Base-by-base conservation (phyloP, 2,329 filamentous ascomycete genomes). In the Neurospora sp. region DNA sequence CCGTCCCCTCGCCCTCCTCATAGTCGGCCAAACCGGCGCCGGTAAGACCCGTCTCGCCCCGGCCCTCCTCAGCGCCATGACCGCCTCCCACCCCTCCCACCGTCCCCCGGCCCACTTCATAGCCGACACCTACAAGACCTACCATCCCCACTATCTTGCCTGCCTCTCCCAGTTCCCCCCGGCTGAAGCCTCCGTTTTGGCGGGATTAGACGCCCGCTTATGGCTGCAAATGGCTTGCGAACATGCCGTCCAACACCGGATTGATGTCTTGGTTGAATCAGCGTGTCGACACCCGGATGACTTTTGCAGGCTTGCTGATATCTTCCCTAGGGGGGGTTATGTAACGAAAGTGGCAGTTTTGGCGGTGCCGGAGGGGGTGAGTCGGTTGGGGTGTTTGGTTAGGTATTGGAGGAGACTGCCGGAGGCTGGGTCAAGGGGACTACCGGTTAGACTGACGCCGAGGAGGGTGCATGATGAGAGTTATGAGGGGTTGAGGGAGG, bases 1-100 rank as follows among this genome's bases (percentile, higher is more conserved):
- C 17, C 72, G 66, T 10, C 81, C 81, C 43, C 76, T 82, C 15
- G 82, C 80, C 40, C 75, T 84, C 66, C 77, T 85, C 23, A 76
- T 83, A 15, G 79, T 84, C 36, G 83, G 83, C 71, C 83, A 84
- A 73, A 84, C 83, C 5, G 83, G 83, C 74, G 82, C 83, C 15
- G 83, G 83, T 68, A 85, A 85, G 71, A 84, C 82, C 17, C 79
- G 79, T 69, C 78, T 82, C 82, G 11, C 82, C 81, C 2, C 73
- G 33, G 33, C 76, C 40, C 75, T 84, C 67, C 76, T 78, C 19
- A 67, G 72, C 4, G 79, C 80, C 66, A 74, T 84, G 36, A 38
- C 62, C 19, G 38, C 68, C 15, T 17, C n/a, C 39, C 36, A 17
- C 17, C 68, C 40, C 13, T 15, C 9, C 42, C 67, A 71, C 66